Percentiles rank a stretch among this genome's conserved stretches.
Conservation (phyloP, 2,329 filamentous ascomycete species). For the Magnaporthales sp. region DNA sequence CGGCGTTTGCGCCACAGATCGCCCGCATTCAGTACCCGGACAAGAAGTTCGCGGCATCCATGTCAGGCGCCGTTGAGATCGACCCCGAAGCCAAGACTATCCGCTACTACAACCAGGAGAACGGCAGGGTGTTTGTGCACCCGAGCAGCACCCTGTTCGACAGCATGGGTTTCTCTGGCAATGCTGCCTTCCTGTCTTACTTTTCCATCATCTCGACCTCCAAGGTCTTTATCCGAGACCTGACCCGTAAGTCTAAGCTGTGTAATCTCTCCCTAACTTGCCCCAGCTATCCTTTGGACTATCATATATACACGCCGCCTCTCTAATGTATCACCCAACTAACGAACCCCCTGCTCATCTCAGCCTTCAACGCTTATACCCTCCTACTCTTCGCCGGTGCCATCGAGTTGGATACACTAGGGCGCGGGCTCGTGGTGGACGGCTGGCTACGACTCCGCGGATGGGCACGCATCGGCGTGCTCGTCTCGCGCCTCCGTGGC, state of each 20-base stretch:
- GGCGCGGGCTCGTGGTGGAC: constrained; percentile 80
- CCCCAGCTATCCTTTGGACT: neutral
- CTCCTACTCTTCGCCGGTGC: constrained; percentile 81
- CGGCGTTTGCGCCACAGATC: constrained; percentile 75
- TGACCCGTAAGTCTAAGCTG: constrained; percentile 60
- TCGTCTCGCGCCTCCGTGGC: constrained; percentile 72
- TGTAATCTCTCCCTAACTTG: neutral
- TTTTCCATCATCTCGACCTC: constrained; percentile 87
- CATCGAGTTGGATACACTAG: constrained; percentile 79
- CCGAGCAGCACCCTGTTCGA: constrained; percentile 82
- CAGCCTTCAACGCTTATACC: constrained; percentile 81
- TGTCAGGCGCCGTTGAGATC: constrained; percentile 83
- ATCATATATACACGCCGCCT: neutral
- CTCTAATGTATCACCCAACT: neutral
- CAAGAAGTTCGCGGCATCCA: constrained; percentile 84
- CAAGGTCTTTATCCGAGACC: constrained; percentile 84
- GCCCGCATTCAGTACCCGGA: constrained; percentile 89
- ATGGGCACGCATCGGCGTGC: constrained; percentile 89
- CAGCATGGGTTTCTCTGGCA: constrained; percentile 66
- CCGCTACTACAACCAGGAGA: constrained; percentile 84
- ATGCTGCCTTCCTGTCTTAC: constrained; percentile 75
- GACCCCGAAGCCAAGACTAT: constrained; percentile 90
- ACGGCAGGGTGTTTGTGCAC: constrained; percentile 85
- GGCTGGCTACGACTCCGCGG: constrained; percentile 80
- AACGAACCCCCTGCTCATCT: neutral